Evolutionary conservation across 768 basidiomycete species (phyloP), one percentile per base, ranked within the genome.

Genomic region (Boletus vinaceobasis): DNA sequence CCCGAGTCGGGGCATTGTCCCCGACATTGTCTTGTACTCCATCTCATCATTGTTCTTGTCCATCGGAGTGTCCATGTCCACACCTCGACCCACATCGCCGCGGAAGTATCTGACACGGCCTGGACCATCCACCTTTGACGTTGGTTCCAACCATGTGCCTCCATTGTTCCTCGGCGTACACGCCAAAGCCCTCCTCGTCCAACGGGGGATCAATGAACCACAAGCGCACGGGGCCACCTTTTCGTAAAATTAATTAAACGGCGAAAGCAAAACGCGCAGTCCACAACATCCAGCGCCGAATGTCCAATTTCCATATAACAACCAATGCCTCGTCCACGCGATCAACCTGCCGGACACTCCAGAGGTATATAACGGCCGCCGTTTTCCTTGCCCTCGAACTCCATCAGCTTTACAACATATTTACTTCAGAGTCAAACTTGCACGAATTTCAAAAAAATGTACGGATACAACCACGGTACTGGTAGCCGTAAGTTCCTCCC

Each of bases 301-400:
- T 43, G 7, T 36, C 23, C 17, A 9, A 14, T 21, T 17, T 46
- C 29, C 27, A n/a, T n/a, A 23, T 17, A 35, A 32, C 23, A 11
- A 13, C 23, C 29, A 14, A 29, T 43, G 44, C 17, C 40, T 53
- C 59, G 43, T 47, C 50, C 55, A 64, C 50, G 53, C 53, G 52
- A 57, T 17, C 8, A 15, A 21, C 7, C 13, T 3, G 27, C 37
- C 9, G 35, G 23, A 36, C 21, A 7, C 31, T 37, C 13, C 17
- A 26, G 32, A 17, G 4, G 36, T 62, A 63, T 61, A 63, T 49
- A 64, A 52, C 2, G 35, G 23, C 17, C 23, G 17, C 3, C 5
- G 0, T 3, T 27, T 36, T 32, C 52, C 37, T 29, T 19, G n/a
- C 32, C 32, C 26, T 26, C 10, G 36, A 33, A 7, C 26, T 17